These are phyloP conservation scores for Albugo candida DNA, from an alignment of 352 stramenopile genomes.

Conservation along the genomic window DNA sequence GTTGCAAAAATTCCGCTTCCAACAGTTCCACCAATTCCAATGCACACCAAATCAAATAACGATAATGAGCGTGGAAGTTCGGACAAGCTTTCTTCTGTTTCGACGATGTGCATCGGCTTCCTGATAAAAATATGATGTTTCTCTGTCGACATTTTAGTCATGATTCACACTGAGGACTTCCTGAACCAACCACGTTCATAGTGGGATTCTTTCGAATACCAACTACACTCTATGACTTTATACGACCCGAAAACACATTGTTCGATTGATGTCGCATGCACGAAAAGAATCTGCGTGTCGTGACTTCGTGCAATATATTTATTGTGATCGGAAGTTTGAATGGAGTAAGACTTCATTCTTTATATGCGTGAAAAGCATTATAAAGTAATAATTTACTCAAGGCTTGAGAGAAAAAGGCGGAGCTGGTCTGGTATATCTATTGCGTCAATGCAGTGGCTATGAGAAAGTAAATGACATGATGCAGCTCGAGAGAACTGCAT, in stretches of 20 bases:
- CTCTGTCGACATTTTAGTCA: no score
- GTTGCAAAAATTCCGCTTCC: slow-evolving; percentile 83
- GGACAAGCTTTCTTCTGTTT: slow-evolving; percentile 45
- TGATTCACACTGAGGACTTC: no score
- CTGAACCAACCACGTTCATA: no score
- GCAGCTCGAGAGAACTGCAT: slow-evolving; percentile 5
- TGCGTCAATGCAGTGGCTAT: slow-evolving; percentile 11
- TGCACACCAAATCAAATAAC: slow-evolving; percentile 79
- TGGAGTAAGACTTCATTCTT: no score
- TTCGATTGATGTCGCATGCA: no score
- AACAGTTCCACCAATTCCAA: slow-evolving; percentile 84
- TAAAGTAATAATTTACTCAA: slow-evolving; percentile 2
- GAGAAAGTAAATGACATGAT: not conserved
- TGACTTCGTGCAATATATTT: no score
- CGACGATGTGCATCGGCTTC: slow-evolving; percentile 58
- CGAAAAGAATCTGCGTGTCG: no score
- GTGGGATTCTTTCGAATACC: no score
- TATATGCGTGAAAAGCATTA: no score
- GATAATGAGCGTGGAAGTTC: slow-evolving; percentile 45
- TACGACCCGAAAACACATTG: no score
- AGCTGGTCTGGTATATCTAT: slow-evolving; percentile 19
- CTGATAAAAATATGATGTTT: slow-evolving; percentile 20
- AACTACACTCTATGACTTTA: no score
- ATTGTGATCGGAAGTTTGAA: no score
- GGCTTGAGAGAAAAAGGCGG: slow-evolving; percentile 23